Percentiles rank a stretch among this genome's conserved stretches.
Evolutionary conservation across 768 basidiomycete species (phyloP).

Genomic region (Pleurotus cornucopiae): DNA sequence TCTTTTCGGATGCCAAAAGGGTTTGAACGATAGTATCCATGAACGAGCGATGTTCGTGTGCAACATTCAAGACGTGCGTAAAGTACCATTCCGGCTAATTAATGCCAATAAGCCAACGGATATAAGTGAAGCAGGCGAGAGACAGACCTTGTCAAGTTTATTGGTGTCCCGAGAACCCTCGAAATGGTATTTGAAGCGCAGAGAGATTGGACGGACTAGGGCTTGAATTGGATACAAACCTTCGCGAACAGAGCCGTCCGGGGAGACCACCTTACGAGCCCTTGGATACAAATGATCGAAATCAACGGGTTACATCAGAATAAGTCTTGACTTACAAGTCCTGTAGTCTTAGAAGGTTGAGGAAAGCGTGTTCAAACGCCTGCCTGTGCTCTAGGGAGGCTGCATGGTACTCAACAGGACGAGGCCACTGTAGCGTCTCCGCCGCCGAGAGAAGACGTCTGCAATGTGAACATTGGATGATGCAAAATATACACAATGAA

Average conservation of each 20-base stretch:
- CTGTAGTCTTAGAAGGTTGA: conserved; percentile 75
- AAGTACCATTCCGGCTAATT: conserved; percentile 95
- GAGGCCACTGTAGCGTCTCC: conserved; percentile 86
- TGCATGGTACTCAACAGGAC: conserved; percentile 58
- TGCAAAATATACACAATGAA: neutral
- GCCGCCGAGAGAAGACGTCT: conserved; percentile 63
- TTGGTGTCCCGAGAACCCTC: conserved; percentile 86
- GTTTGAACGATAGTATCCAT: conserved; percentile 73
- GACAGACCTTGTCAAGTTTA: conserved; percentile 79
- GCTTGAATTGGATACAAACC: conserved; percentile 83
- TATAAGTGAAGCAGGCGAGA: neutral
- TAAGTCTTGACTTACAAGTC: conserved; percentile 51
- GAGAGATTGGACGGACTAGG: conserved; percentile 74
- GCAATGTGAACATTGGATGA: neutral
- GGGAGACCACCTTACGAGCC: conserved; percentile 43
- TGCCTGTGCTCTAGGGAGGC: conserved; percentile 46
- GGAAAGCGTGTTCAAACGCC: conserved; percentile 73
- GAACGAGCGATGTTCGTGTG: conserved; percentile 81
- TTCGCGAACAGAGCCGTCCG: conserved; percentile 32
- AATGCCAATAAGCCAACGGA: neutral
- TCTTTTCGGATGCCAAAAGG: conserved; percentile 61
- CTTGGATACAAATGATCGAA: conserved; percentile 26
- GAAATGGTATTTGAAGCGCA: conserved; percentile 95
- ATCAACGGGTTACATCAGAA: neutral
- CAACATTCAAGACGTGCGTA: conserved; percentile 82